phyloP scores from a whole-genome alignment of 2,329 filamentous ascomycete species.

The Sphaerulina vaccinii region DNA sequence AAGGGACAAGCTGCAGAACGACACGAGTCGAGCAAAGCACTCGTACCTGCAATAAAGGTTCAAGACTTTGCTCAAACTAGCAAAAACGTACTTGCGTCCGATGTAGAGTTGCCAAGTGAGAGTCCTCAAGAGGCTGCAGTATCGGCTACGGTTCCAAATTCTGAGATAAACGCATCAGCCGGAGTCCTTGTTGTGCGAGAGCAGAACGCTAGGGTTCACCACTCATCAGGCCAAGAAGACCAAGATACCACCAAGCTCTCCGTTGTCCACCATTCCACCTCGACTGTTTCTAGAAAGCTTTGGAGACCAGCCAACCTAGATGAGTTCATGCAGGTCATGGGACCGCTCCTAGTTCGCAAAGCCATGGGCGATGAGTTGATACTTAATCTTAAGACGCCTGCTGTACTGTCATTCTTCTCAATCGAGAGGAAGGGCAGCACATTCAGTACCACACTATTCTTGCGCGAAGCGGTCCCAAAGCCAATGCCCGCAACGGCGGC shows the following conservation, averaged over 20 bases:
- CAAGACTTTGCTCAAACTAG: neutral
- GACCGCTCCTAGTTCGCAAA: neutral
- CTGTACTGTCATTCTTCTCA: neutral
- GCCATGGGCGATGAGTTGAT: neutral
- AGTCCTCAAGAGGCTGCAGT: no score
- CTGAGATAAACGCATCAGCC: no score
- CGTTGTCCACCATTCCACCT: no score
- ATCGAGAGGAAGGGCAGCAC: no score
- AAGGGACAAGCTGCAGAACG: neutral
- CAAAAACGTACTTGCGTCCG: neutral
- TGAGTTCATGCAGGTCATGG: neutral
- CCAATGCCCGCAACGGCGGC: no score
- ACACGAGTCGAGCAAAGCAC: neutral
- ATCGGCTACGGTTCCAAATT: no score
- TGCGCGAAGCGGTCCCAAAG: no score
- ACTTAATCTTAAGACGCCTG: neutral
- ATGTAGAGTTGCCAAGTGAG: neutral
- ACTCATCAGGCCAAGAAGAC: neutral
- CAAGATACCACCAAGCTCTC: neutral
- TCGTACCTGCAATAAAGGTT: neutral
- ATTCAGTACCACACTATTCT: no score
- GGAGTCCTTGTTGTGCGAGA: no score
- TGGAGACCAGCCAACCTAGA: neutral
- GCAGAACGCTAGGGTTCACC: no score
- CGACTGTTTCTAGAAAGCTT: neutral